A percentile compares a stretch with the other conserved stretches of the same genome.
Evolutionary conservation across 192 early-diverging fungal species (phyloP).

Genomic region (Gamsiella multidivaricata): DNA sequence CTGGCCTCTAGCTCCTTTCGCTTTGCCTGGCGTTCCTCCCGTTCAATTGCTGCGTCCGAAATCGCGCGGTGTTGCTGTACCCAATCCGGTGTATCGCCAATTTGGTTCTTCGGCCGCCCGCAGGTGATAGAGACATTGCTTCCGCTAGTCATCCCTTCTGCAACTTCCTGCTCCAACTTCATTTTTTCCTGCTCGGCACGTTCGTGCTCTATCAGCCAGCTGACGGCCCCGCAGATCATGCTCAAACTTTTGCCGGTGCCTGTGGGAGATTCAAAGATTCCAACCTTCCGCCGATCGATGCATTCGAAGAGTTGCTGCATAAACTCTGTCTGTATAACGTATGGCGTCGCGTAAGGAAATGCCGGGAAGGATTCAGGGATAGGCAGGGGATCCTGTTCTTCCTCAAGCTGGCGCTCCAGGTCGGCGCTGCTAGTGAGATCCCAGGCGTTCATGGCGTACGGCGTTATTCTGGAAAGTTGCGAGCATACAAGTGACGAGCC

Average conservation of each 20-base stretch:
- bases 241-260: constrained; percentile 94
- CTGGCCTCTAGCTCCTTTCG: constrained; percentile 51
- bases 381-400: constrained; percentile 9
- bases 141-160: background rate
- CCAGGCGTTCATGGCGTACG: background rate
- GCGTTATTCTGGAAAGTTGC: too few relatives aligned
- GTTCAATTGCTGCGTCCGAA: constrained; percentile 18
- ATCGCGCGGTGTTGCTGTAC: constrained; percentile 35
- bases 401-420: background rate
- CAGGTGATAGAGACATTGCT: background rate
- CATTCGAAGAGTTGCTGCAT: constrained; percentile 80
- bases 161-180: background rate
- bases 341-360: constrained; percentile 62
- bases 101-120: background rate
- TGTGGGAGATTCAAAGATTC: constrained; percentile 92
- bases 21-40: constrained; percentile 30
- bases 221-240: constrained; percentile 85
- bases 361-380: constrained; percentile 39
- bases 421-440: background rate
- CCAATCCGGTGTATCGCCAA: constrained; percentile 53
- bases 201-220: constrained; percentile 78
- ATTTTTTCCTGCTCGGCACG: constrained; percentile 20
- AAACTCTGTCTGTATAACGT: constrained; percentile 80
- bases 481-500: too few relatives aligned
- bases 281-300: constrained; percentile 74